phyloP scores from a whole-genome alignment of 73 alveolate genomes.

The Blepharisma japonicum region DNA sequence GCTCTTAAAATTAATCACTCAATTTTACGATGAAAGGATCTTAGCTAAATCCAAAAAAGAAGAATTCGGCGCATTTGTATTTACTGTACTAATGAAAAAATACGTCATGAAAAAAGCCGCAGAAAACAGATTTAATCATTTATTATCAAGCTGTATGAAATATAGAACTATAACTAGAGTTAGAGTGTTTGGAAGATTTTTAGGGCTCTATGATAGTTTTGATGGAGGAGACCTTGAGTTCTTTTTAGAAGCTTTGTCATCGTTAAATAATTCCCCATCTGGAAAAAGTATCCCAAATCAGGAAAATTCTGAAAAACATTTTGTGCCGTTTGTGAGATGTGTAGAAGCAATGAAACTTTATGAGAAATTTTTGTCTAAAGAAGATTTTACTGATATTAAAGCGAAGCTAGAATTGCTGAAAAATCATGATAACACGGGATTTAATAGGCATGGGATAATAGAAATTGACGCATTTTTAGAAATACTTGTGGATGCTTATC shows the following conservation, averaged over 20 bases:
- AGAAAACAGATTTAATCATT: conserved; percentile 10
- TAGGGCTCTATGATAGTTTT: conserved; percentile 6
- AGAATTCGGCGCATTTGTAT: conserved; percentile 8
- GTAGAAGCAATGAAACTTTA: neutral
- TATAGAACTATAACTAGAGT: neutral
- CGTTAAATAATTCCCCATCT: neutral
- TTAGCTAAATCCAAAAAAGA: neutral
- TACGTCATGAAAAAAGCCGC: conserved; percentile 28
- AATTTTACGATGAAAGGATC: conserved; percentile 7
- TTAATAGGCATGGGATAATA: neutral
- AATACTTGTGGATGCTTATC: neutral
- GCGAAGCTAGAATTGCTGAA: neutral
- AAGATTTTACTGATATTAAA: neutral
- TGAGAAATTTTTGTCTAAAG: neutral
- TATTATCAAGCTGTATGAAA: conserved; percentile 20
- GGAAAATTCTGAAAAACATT: conserved; percentile 19
- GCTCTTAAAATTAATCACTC: conserved; percentile 8
- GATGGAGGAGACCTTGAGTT: neutral
- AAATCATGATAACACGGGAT: neutral
- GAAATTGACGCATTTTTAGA: conserved; percentile 19
- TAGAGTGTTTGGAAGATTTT: conserved; percentile 19
- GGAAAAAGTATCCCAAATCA: neutral
- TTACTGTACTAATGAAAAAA: neutral
- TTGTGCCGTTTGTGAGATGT: neutral
- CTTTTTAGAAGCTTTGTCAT: neutral